Conservation (phyloP, 176 grass and related monocot genomes). For the Phoenix roebelenii region DNA sequence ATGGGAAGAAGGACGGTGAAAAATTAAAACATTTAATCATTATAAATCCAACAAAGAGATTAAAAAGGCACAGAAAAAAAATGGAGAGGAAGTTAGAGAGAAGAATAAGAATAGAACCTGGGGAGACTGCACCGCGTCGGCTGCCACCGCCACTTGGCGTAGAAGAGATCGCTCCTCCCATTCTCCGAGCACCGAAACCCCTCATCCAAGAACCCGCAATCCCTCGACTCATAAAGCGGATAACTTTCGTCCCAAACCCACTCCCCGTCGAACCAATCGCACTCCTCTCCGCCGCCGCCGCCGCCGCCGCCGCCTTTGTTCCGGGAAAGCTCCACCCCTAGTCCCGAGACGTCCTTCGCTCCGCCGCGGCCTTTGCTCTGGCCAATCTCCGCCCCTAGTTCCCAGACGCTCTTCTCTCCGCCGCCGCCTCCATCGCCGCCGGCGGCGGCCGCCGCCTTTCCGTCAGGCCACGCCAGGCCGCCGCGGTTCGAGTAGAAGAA, state of each 20-base stretch:
- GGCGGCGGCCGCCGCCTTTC: background rate
- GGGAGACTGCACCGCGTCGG: slow-evolving; percentile 65
- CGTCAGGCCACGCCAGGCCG: background rate
- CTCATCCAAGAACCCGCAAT: slow-evolving; percentile 66
- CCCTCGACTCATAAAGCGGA: slow-evolving; percentile 66
- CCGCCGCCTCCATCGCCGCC: background rate
- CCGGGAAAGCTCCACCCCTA: too few relatives aligned
- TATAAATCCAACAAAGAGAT: too few relatives aligned
- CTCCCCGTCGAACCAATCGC: slow-evolving; percentile 80
- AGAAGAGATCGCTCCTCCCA: slow-evolving; percentile 53
- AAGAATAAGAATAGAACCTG: slow-evolving; percentile 26
- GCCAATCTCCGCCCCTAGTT: background rate
- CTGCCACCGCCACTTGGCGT: slow-evolving; percentile 81
- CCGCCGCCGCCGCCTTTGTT: background rate
- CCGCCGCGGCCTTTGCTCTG: background rate
- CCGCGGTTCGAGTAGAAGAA: background rate
- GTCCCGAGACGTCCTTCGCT: background rate
- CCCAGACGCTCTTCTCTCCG: background rate
- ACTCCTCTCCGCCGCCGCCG: slow-evolving; percentile 6
- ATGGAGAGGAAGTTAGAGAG: too few relatives aligned
- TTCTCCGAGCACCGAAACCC: slow-evolving; percentile 88
- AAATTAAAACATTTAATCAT: too few relatives aligned
- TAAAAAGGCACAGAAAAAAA: too few relatives aligned
- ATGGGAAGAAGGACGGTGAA: too few relatives aligned
- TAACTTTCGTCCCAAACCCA: slow-evolving; percentile 75